Conservation (phyloP, 805 yeast species). For the Saccharomycopsis lassenensis region DNA sequence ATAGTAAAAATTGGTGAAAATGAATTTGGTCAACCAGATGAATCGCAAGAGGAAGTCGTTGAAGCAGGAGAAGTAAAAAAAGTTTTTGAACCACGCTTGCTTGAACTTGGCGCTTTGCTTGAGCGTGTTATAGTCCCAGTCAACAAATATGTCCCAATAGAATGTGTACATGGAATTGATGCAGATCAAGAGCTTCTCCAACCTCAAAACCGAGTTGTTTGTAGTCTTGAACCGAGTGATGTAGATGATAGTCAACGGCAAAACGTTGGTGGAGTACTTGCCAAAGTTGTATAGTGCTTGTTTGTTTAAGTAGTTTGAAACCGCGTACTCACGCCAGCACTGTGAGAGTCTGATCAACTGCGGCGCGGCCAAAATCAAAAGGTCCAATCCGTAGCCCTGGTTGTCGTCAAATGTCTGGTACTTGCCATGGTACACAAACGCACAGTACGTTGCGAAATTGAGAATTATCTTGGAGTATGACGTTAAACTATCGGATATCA, state of each 20-base stretch:
- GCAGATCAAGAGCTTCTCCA: conserved; percentile 32
- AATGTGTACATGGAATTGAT: conserved; percentile 71
- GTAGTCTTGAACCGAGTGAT: conserved; percentile 20
- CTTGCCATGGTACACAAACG: conserved; percentile 23
- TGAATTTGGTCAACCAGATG: conserved; percentile 59
- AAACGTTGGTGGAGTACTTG: conserved; percentile 58
- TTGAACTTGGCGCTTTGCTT: not conserved
- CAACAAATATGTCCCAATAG: conserved; percentile 82
- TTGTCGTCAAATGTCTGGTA: not conserved
- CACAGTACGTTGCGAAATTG: conserved; percentile 44
- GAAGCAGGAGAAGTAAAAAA: conserved; percentile 47
- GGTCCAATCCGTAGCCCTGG: conserved; percentile 22
- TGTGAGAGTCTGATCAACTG: conserved; percentile 69
- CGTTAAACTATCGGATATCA: conserved; percentile 75
- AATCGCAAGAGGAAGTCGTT: conserved; percentile 60
- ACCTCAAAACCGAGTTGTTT: conserved; percentile 14
- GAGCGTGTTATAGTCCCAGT: conserved; percentile 50
- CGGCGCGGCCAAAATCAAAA: conserved; percentile 40
- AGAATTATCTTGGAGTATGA: conserved; percentile 70
- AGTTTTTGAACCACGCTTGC: conserved; percentile 7
- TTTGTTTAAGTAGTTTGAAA: conserved; percentile 32
- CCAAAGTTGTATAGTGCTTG: conserved; percentile 59
- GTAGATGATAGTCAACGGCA: conserved; percentile 39
- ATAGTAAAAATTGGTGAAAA: conserved; percentile 22
- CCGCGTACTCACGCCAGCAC: conserved; percentile 58